Evolutionary conservation across 1,284 basidiomycete species (phyloP), one percentile per base, ranked within the genome.

Genomic region (Mycena sp.): DNA sequence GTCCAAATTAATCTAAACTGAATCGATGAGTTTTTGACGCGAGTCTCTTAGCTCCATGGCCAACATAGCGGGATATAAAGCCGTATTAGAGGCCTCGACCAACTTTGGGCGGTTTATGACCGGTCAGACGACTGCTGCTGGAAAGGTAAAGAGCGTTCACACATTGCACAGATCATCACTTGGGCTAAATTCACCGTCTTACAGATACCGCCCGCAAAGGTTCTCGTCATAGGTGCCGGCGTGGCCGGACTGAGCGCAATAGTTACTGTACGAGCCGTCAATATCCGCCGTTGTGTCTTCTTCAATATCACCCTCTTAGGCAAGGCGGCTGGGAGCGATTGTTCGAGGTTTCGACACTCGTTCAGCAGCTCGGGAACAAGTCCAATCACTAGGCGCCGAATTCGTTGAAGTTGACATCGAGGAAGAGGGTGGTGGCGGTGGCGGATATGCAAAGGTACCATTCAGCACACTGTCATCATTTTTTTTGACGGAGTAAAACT

Each of bases 221-320:
- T 95, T 65, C 79, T 95, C 48, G 86, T 95, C 57, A 95, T 95
- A 61, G 93, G 93, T 72, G 93, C 90, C 51, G 93, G 93, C 65
- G 93, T 95, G 32, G 93, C 93, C 17, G 93, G 93, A 54, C 79
- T 95, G 48, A 93, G 91, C 77, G 93, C 93, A 25, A 94, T 95
- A 67, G 89, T 87, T 38, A 95, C 93, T 38, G 91, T 65, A 28
- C 23, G 40, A 23, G 32, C 12, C 23, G 37, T 28, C 21, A 19
- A 38, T 43, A 28, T 61, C 23, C 35, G 49, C 26, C 25, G 28
- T 29, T 7, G 46, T 32, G 29, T 43, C 26, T 23, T 55, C 23
- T 32, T 56, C 55, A 41, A 6, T 37, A n/a, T 37, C 21, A 9
- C 40, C 53, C 38, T 57, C 50, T n/a, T 30, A 91, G 89, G 91